Evolutionary conservation across 176 grass and related monocot genomes (phyloP).

Genomic region (Bonia amplexicaulis): DNA sequence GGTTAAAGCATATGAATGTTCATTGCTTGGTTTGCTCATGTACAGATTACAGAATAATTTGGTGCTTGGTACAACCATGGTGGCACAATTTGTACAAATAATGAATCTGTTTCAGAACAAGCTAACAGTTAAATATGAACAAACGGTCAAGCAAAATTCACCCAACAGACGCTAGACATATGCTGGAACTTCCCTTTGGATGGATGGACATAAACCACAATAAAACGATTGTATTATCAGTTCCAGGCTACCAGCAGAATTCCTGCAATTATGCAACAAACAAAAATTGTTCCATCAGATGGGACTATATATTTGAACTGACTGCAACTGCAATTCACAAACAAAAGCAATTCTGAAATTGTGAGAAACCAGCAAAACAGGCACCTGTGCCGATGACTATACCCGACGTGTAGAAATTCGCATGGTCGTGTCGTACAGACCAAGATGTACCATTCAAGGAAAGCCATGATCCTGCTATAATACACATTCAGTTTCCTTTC

Average conservation of each 20-base stretch:
- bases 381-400: background rate
- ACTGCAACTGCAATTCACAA: background rate
- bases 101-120: background rate
- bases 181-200: background rate
- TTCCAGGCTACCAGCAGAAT: background rate
- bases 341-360: background rate
- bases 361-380: background rate
- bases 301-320: background rate
- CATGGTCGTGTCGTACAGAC: background rate
- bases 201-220: background rate
- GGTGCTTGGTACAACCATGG: background rate
- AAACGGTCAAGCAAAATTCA: background rate
- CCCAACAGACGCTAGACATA: background rate
- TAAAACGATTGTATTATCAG: background rate
- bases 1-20: background rate
- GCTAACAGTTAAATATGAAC: background rate
- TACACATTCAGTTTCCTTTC: background rate
- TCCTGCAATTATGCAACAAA: slow-evolving; percentile 5
- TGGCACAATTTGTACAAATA: background rate
- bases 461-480: background rate
- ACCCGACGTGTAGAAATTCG: background rate
- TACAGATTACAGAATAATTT: background rate
- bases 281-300: background rate
- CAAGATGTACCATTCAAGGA: background rate
- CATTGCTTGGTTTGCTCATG: background rate